Evolutionary conservation across 768 basidiomycete species (phyloP).

Genomic region (Mycena amicta): DNA sequence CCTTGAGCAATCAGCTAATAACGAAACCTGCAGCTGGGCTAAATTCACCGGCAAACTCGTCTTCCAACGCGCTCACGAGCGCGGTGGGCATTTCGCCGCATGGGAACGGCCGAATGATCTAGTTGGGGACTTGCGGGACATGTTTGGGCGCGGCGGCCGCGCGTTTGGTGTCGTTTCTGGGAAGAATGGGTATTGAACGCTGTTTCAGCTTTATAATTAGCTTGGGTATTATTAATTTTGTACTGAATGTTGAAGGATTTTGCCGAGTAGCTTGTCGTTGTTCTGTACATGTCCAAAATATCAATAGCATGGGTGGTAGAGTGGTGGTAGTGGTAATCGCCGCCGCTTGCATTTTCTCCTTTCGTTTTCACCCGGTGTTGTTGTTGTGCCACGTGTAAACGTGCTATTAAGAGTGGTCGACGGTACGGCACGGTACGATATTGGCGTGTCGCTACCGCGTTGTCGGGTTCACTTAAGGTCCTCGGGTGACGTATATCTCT

Average conservation of each 20-base stretch:
- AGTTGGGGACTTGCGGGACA: constrained; percentile 51
- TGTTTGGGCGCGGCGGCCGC: constrained; percentile 56
- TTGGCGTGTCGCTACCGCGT: too few relatives aligned
- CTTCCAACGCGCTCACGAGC: constrained; percentile 48
- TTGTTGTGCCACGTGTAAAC: too few relatives aligned
- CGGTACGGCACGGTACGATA: too few relatives aligned
- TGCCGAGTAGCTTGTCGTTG: background rate
- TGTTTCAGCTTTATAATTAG: too few relatives aligned
- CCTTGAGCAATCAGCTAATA: background rate
- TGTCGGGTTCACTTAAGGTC: too few relatives aligned
- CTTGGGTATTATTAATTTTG: background rate
- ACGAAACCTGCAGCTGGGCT: constrained; percentile 41
- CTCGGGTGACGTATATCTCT: too few relatives aligned
- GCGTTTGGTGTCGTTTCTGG: constrained; percentile 25
- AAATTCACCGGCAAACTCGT: constrained; percentile 40
- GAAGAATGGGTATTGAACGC: background rate
- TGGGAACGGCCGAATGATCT: constrained; percentile 51
- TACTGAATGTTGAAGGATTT: background rate
- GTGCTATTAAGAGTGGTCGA: too few relatives aligned
- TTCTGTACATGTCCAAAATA: background rate
- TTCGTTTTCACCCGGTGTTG: background rate
- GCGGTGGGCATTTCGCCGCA: constrained; percentile 63
- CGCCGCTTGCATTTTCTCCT: background rate
- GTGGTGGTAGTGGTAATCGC: background rate
- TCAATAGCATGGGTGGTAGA: background rate